These are phyloP conservation scores for Ophiostoma sp. DNA, from an alignment of 2,329 filamentous ascomycete species.

Conservation along the genomic window DNA sequence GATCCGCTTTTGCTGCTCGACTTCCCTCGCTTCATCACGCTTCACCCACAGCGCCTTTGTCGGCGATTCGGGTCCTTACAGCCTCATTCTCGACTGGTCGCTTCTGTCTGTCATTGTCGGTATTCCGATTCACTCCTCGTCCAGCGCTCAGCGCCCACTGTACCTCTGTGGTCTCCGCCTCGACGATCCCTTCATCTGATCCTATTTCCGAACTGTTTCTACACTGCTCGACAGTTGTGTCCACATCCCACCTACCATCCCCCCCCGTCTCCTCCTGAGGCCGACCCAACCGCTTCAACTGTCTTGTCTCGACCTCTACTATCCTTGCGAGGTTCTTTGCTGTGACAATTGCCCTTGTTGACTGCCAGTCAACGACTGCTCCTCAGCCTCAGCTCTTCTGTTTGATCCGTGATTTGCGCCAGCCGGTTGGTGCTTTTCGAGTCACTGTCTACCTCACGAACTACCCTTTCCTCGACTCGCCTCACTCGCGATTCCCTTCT, in stretches of 20 bases:
- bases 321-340: neutral
- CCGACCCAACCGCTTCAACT: neutral
- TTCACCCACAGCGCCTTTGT: slow-evolving; percentile 7
- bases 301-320: neutral
- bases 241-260: slow-evolving; percentile 2
- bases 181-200: slow-evolving; percentile 15
- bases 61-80: neutral
- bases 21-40: neutral
- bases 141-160: neutral
- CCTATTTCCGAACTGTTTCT: slow-evolving; percentile 8
- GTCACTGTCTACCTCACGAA: neutral
- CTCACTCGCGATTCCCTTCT: neutral
- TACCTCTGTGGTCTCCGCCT: slow-evolving; percentile 12
- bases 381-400: neutral
- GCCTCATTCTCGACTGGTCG: neutral
- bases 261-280: slow-evolving; percentile 4
- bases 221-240: neutral
- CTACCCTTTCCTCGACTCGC: neutral
- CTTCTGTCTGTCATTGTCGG: neutral
- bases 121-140: neutral
- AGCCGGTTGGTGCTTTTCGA: slow-evolving; percentile 9
- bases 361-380: neutral
- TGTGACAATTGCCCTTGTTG: neutral
- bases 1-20: neutral
- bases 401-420: neutral